These are phyloP conservation scores for Erodium moschatum DNA, from an alignment of 441 rosid genomes.

Conservation along the genomic window DNA sequence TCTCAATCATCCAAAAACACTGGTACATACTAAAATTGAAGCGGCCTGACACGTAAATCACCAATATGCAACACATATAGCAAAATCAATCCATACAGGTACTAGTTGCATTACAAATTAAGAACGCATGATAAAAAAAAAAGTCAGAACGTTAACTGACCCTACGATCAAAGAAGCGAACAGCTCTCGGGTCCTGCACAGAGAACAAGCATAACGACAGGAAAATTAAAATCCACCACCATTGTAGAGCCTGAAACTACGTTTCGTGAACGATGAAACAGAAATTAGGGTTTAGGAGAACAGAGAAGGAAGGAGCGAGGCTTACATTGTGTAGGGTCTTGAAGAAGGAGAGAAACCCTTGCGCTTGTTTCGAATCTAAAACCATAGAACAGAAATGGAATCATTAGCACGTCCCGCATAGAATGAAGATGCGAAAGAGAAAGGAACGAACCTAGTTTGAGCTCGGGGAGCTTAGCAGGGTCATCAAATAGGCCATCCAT, in stretches of 20 bases:
- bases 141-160: constrained; percentile 36
- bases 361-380: constrained; percentile 87
- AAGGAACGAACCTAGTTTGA: constrained; percentile 56
- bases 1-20: background rate
- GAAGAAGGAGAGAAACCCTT: constrained; percentile 93
- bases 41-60: background rate
- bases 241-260: background rate
- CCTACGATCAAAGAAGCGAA: constrained; percentile 88
- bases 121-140: background rate
- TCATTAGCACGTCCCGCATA: constrained; percentile 8
- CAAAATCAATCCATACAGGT: background rate
- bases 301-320: background rate
- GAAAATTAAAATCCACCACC: background rate
- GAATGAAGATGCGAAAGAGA: constrained; percentile 1
- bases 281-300: constrained; percentile 5
- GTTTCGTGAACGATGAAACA: constrained; percentile 2
- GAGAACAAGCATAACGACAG: background rate
- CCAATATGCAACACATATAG: background rate
- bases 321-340: constrained; percentile 78
- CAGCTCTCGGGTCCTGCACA: constrained; percentile 71
- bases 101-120: background rate
- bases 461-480: constrained; percentile 76
- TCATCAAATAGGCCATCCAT: constrained; percentile 55
- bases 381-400: constrained; percentile 15
- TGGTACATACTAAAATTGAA: background rate